Evolutionary conservation across 2,329 filamentous ascomycete species (phyloP).

Genomic region (Colletotrichum tropicicola): DNA sequence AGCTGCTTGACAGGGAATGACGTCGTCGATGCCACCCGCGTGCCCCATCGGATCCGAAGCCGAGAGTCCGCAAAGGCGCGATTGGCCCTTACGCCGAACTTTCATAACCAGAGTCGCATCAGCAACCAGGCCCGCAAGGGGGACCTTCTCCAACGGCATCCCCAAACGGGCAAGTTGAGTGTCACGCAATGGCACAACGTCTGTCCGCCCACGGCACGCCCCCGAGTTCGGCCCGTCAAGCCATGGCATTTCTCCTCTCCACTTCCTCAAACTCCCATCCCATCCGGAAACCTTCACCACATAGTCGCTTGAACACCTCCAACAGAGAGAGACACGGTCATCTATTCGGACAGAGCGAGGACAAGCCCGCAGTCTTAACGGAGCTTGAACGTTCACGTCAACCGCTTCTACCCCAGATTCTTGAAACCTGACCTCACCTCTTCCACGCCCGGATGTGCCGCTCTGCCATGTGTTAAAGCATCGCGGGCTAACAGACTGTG

Average conservation of each 20-base stretch:
- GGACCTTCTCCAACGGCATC: neutral
- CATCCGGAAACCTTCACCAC: constrained; percentile 1
- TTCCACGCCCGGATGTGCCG: constrained; percentile 7
- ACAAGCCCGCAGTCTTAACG: neutral
- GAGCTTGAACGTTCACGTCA: constrained; percentile 9
- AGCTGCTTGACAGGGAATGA: constrained; percentile 1
- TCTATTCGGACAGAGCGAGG: neutral
- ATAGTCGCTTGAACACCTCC: constrained; percentile 1
- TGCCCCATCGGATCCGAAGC: constrained; percentile 7
- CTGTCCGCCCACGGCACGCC: neutral
- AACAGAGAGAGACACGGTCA: neutral
- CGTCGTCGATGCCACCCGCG: too few relatives aligned
- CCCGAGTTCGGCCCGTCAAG: constrained; percentile 1
- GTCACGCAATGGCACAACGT: constrained; percentile 13
- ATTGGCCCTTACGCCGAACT: neutral
- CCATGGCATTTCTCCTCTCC: neutral
- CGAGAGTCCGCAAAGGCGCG: constrained; percentile 4
- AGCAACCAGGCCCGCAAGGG: constrained; percentile 9
- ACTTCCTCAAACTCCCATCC: constrained; percentile 3
- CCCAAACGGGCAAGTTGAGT: neutral
- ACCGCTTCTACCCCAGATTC: constrained; percentile 19
- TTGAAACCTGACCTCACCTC: constrained; percentile 6
- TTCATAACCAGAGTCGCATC: neutral
- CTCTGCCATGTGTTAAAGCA: constrained; percentile 19
- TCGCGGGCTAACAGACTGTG: constrained; percentile 13